A percentile compares a stretch with the other conserved stretches of the same genome.
Conservation (phyloP, 192 early-diverging fungal species). For the Podila horticola region DNA sequence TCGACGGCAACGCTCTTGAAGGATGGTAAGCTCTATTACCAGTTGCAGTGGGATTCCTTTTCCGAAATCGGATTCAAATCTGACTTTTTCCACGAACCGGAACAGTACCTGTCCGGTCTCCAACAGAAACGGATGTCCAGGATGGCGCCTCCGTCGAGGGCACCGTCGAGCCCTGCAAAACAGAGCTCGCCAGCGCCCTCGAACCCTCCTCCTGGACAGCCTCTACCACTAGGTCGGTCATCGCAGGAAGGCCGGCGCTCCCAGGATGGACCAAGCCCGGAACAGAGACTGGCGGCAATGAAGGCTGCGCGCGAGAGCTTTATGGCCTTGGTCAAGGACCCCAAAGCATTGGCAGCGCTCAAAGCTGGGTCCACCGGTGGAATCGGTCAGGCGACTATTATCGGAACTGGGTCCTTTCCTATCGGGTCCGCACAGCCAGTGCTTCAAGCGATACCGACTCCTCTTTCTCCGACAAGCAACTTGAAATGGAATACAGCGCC, state of each 20-base stretch:
- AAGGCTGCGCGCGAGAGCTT: constrained; percentile 48
- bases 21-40: constrained; percentile 57
- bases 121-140: constrained; percentile 50
- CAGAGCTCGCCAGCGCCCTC: not conserved
- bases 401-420: constrained; percentile 55
- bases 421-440: constrained; percentile 50
- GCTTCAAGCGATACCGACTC: constrained; percentile 10
- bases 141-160: constrained; percentile 5
- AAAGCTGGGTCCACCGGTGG: constrained; percentile 54
- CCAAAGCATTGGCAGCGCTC: constrained; percentile 50
- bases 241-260: not conserved
- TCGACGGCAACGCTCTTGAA: constrained; percentile 52
- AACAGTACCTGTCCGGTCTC: constrained; percentile 51
- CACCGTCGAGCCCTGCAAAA: constrained; percentile 18
- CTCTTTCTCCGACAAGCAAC: constrained; percentile 9
- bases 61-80: constrained; percentile 31
- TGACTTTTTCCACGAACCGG: constrained; percentile 45
- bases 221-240: constrained; percentile 1
- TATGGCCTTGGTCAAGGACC: constrained; percentile 50
- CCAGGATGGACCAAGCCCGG: constrained; percentile 32
- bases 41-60: constrained; percentile 50
- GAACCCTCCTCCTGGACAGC: not conserved
- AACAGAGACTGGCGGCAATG: constrained; percentile 38
- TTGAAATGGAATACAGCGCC: constrained; percentile 12
- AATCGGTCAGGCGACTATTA: constrained; percentile 54